A percentile compares a stretch with the other conserved stretches of the same genome.
Evolutionary conservation across 148 eudicot genomes (phyloP).

Genomic region (Rhododendron ovatum): DNA sequence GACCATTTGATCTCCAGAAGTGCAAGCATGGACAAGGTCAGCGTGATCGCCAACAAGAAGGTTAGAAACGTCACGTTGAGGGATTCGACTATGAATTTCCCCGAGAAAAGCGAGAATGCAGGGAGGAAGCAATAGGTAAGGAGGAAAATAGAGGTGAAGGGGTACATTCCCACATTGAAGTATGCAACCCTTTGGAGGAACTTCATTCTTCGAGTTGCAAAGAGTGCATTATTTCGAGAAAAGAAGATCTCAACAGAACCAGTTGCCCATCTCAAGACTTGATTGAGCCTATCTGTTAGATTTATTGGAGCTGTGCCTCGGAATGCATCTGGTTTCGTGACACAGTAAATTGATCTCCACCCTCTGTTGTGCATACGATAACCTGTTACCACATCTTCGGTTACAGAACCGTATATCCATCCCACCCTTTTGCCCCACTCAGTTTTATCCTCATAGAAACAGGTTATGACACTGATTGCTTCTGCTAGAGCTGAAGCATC

Average conservation of each 20-base stretch:
- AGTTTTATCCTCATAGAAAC: slow-evolving; percentile 92
- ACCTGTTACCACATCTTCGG: slow-evolving; percentile 96
- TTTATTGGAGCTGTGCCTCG: slow-evolving; percentile 96
- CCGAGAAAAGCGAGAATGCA: slow-evolving; percentile 81
- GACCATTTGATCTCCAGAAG: slow-evolving; percentile 88
- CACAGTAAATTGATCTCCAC: slow-evolving; percentile 95
- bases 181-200: slow-evolving; percentile 82
- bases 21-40: slow-evolving; percentile 78
- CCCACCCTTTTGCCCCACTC: slow-evolving; percentile 99
- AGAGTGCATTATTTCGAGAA: slow-evolving; percentile 77
- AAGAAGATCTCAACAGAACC: slow-evolving; percentile 98
- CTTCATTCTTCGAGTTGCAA: slow-evolving; percentile 82
- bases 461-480: slow-evolving; percentile 83
- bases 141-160: slow-evolving; percentile 88
- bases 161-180: slow-evolving; percentile 88
- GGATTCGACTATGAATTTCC: slow-evolving; percentile 87
- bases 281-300: slow-evolving; percentile 86
- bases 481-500: slow-evolving; percentile 89
- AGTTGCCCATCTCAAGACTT: slow-evolving; percentile 95
- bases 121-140: slow-evolving; percentile 80
- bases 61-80: slow-evolving; percentile 59
- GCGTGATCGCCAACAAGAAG: slow-evolving; percentile 58
- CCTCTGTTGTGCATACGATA: slow-evolving; percentile 96
- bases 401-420: slow-evolving; percentile 96
- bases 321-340: slow-evolving; percentile 86